Percentiles rank a stretch among this genome's conserved stretches.
These are phyloP conservation scores for Penicillium argentinense DNA, from an alignment of 495 filamentous ascomycete species.

Conservation along the genomic window DNA sequence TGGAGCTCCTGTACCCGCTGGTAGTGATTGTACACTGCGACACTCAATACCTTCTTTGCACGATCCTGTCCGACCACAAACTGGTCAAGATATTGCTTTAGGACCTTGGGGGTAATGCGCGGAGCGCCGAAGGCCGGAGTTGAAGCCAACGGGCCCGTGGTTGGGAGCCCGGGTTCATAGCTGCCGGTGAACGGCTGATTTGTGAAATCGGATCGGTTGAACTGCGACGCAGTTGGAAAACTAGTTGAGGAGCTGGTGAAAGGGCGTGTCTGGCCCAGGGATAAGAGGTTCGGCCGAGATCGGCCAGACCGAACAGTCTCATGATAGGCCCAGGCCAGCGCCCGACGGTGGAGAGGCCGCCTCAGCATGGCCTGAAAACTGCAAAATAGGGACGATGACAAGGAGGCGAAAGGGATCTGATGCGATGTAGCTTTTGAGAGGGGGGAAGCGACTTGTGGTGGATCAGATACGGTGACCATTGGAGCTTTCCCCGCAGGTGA, in stretches of 20 bases:
- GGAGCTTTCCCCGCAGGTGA: constrained; percentile 33
- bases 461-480: constrained; percentile 26
- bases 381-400: neutral
- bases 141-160: constrained; percentile 55
- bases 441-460: constrained; percentile 2
- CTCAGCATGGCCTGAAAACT: constrained; percentile 19
- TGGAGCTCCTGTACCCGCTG: constrained; percentile 78
- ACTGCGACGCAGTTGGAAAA: constrained; percentile 50
- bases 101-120: constrained; percentile 71
- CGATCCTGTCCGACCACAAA: constrained; percentile 96
- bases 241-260: constrained; percentile 34
- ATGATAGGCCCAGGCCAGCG: constrained; percentile 15
- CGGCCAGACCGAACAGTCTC: constrained; percentile 13
- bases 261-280: constrained; percentile 9
- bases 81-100: constrained; percentile 91
- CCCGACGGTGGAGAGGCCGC: constrained; percentile 21
- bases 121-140: constrained; percentile 63
- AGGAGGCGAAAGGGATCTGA: neutral
- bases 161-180: constrained; percentile 73
- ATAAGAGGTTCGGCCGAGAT: constrained; percentile 13
- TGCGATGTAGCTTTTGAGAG: constrained; percentile 1
- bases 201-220: constrained; percentile 61
- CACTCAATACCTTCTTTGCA: constrained; percentile 92
- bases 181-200: constrained; percentile 67
- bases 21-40: constrained; percentile 97